A percentile compares a stretch with the other conserved stretches of the same genome.
Evolutionary conservation across 2,329 filamentous ascomycete genomes (phyloP).

Genomic region (Stemphylium beticola): DNA sequence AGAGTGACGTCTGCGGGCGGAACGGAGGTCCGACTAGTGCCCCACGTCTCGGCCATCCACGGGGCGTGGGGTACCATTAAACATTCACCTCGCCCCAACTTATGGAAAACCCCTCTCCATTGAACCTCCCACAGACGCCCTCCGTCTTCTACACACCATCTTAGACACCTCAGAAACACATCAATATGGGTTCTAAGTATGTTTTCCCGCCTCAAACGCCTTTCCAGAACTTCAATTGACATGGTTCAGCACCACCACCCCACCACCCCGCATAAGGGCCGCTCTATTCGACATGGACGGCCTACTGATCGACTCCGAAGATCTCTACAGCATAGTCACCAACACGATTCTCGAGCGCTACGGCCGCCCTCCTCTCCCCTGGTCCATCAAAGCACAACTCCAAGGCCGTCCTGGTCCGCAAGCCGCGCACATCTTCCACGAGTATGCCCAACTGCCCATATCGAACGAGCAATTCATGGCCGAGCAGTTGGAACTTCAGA

Average conservation of each 20-base stretch:
- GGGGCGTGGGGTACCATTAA: conserved; percentile 21
- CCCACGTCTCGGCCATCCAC: conserved; percentile 18
- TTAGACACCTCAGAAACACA: not conserved
- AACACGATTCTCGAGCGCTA: conserved; percentile 83
- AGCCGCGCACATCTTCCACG: conserved; percentile 69
- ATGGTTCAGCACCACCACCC: conserved; percentile 17
- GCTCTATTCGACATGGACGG: conserved; percentile 99
- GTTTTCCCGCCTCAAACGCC: not conserved
- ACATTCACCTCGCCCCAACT: conserved; percentile 18
- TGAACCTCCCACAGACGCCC: not conserved
- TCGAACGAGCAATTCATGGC: conserved; percentile 68
- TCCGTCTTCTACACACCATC: not conserved
- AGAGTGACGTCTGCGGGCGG: conserved; percentile 27
- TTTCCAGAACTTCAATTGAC: not conserved
- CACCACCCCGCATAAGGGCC: conserved; percentile 76
- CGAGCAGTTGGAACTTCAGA: conserved; percentile 69
- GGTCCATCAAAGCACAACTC: conserved; percentile 90
- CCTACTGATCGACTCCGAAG: conserved; percentile 91
- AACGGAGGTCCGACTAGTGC: conserved; percentile 13
- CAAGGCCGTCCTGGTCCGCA: conserved; percentile 67
- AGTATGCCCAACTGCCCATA: conserved; percentile 88
- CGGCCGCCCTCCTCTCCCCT: conserved; percentile 75
- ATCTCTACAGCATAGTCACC: conserved; percentile 82
- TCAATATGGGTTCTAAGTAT: conserved; percentile 27
- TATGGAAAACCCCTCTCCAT: conserved; percentile 2